A percentile compares a stretch with the other conserved stretches of the same genome.
Evolutionary conservation across 768 basidiomycete genomes (phyloP).

Genomic region (Leccinum olivaceopallidum): DNA sequence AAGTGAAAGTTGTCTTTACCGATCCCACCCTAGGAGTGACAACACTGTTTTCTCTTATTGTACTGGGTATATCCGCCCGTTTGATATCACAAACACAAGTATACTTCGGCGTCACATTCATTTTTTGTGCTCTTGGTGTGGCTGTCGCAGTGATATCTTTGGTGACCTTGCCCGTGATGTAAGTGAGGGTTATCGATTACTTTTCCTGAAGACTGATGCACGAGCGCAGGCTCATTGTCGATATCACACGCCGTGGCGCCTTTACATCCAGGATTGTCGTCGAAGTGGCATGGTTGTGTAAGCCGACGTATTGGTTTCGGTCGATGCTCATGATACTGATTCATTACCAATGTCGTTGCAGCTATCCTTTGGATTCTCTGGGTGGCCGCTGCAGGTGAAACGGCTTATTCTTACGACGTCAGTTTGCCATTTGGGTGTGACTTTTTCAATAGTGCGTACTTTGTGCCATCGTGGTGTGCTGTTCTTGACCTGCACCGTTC

Average conservation of each 20-base stretch:
- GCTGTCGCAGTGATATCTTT: slow-evolving; percentile 30
- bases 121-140: slow-evolving; percentile 31
- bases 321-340: neutral
- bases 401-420: slow-evolving; percentile 12
- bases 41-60: slow-evolving; percentile 32
- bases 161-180: slow-evolving; percentile 33
- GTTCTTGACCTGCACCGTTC: neutral
- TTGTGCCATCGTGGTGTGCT: neutral
- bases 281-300: slow-evolving; percentile 40
- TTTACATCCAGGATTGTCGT: slow-evolving; percentile 40
- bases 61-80: slow-evolving; percentile 31
- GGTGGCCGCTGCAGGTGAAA: slow-evolving; percentile 37
- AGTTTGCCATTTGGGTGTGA: slow-evolving; percentile 15
- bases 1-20: neutral
- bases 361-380: slow-evolving; percentile 40
- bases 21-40: slow-evolving; percentile 16
- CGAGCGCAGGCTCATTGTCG: slow-evolving; percentile 35
- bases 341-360: slow-evolving; percentile 9
- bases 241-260: slow-evolving; percentile 36
- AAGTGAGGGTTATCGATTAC: neutral
- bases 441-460: slow-evolving; percentile 8
- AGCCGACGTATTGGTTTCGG: slow-evolving; percentile 8
- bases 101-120: slow-evolving; percentile 10
- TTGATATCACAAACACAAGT: slow-evolving; percentile 24
- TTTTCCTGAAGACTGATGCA: slow-evolving; percentile 4